Evolutionary conservation across 495 filamentous ascomycete genomes (phyloP), one percentile per base, ranked within the genome.

Genomic region (Hypoxylon trugodes): DNA sequence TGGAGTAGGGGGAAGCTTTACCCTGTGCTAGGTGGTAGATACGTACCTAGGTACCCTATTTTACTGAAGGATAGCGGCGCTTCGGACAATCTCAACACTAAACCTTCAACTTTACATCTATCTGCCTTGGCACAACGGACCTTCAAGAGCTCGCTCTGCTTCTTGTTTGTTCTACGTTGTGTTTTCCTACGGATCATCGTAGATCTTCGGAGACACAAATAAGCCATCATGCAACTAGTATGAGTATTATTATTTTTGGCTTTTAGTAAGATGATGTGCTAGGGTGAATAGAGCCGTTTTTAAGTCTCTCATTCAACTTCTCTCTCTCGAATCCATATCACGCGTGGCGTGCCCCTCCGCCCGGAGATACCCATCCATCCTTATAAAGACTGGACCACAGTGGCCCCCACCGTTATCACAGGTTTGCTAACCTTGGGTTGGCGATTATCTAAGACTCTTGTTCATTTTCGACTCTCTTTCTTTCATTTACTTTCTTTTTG

Each of bases 281-380:
- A 35, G 47, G 15, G 41, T 25, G 54, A 50, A 45, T 36, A 35
- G 25, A 42, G 26, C 19, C 30, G 12, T 10, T 26, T 35, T 42
- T n/a, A n/a, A 32, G 33, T 48, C 22, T 58, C 48, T 26, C 28
- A 12, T 42, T 46, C 32, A 1, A 36, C 28, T n/a, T n/a, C n/a
- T n/a, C n/a, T 32, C 28, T 37, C 40, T 46, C 33, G 40, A 50
- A 28, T 53, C 30, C n/a, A n/a, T n/a, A n/a, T n/a, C n/a, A n/a
- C n/a, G n/a, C n/a, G n/a, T n/a, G n/a, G 58, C 25, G 46, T 61
- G 51, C 63, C 63, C 63, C 63, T 66, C 63, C 47, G 36, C 48
- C 57, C 57, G 50, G 56, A 48, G 53, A 58, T 58, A 58, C 42
- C 26, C 36, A 55, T 43, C 46, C 1, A 16, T 59, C 36, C n/a